Base-by-base conservation (phyloP, 108 stramenopile species). In the Fragilariopsis cylindrus region DNA sequence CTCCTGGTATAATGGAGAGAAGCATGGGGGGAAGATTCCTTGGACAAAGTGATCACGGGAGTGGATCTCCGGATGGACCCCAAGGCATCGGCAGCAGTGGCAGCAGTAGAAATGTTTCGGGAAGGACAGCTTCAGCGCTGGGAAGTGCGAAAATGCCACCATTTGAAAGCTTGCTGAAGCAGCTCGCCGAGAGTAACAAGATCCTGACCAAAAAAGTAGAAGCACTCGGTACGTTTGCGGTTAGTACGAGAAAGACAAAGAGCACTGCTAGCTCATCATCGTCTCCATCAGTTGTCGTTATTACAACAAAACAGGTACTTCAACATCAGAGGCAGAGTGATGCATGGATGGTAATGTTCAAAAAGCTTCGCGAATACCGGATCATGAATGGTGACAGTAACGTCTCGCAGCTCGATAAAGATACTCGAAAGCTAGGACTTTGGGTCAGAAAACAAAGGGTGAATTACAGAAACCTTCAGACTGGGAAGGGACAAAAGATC, bases 341-440 rank as follows among this genome's bases (percentile, higher is more conserved):
- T 21, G 21, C 58, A 30, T 68, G 67, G 67, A 13, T 16, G 50
- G 50, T 39, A 3, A 49, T 21, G 50, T 68, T 49, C 19, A 19
- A 45, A 48, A n/a, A 68, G 48, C 67, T 50, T 5, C 48, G 67
- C 16, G 49, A 68, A 53, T 68, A 66, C 19, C 40, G 65, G 19
- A 66, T 66, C 15, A 48, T 66, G 5, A 42, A 45, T 13, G 67
- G 67, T 48, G 18, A 68, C 50, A 50, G 49, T 48, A 68, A 13
- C 7, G 43, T 63, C 15, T 40, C 62, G 13, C 19, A 16, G 21
- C 30, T 40, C 39, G n/a, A 19, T 8, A 4, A 6, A 8, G 7
- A 63, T n/a, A 58, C 30, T 21, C 16, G 5, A 58, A 43, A 63
- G 13, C 4, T 63, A 3, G 43, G 62, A 40, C 13, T 4, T 11